These are phyloP conservation scores for Pseudoscleropodium purum DNA, from an alignment of 225 moss, liverwort and hornwort species.

Conservation along the genomic window DNA sequence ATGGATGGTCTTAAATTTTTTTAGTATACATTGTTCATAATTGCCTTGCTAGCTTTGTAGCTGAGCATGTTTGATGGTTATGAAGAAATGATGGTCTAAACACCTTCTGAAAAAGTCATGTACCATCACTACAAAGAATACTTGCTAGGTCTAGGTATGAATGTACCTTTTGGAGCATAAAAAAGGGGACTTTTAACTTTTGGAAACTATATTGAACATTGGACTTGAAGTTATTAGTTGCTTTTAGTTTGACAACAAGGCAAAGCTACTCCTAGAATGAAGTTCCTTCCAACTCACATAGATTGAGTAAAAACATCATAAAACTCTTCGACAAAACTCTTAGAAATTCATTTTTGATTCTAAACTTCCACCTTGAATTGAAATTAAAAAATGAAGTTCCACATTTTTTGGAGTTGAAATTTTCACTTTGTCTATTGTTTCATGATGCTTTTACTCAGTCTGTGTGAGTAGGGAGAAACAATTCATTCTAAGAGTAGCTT, in stretches of 20 bases:
- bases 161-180: background rate
- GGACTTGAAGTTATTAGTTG: background rate
- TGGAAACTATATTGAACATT: fast-evolving
- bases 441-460: background rate
- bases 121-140: no score
- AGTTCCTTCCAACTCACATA: background rate
- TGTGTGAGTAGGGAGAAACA: background rate
- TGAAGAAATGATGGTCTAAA: no score
- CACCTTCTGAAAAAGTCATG: no score
- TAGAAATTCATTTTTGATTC: fast-evolving
- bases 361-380: fast-evolving
- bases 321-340: fast-evolving
- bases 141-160: no score
- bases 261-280: background rate
- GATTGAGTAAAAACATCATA: no score
- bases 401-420: background rate
- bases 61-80: no score
- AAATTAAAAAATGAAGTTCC: fast-evolving
- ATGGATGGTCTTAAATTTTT: no score
- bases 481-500: background rate
- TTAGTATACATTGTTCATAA: no score
- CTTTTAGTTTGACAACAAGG: background rate
- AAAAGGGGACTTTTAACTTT: background rate
- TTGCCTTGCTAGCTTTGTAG: no score
- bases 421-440: background rate